Percentiles rank a stretch among this genome's conserved stretches.
Conservation (phyloP, 345 rosid species). For the Eucalyptus tenuipes region DNA sequence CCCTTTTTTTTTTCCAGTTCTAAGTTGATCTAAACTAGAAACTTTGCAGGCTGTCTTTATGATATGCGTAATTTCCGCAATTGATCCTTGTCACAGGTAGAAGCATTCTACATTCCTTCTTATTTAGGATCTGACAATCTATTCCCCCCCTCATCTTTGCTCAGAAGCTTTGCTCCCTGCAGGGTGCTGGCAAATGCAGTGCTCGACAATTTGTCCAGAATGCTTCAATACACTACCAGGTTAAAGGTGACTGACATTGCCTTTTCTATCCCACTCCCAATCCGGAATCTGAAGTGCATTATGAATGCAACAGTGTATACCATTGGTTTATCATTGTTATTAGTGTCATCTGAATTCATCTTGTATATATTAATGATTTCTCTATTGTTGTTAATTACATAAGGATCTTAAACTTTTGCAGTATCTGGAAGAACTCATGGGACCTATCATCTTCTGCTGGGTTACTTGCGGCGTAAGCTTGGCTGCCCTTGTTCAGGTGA, state of each 20-base stretch:
- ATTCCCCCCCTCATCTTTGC: neutral
- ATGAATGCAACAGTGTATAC: neutral
- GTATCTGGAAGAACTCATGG: slow-evolving; percentile 86
- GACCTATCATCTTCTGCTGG: slow-evolving; percentile 80
- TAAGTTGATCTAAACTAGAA: neutral
- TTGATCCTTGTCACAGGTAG: slow-evolving; percentile 78
- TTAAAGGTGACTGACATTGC: slow-evolving; percentile 42
- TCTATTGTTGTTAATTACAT: neutral
- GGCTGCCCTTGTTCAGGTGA: slow-evolving; percentile 85
- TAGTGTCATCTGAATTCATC: neutral
- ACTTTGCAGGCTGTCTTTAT: slow-evolving; percentile 77
- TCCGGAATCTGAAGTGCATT: neutral
- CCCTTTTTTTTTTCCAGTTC: neutral
- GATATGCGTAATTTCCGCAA: slow-evolving; percentile 71
- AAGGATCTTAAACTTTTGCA: slow-evolving; percentile 9
- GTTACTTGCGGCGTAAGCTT: slow-evolving; percentile 79
- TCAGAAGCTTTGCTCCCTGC: slow-evolving; percentile 6
- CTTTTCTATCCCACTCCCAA: neutral
- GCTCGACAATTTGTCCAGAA: slow-evolving; percentile 61
- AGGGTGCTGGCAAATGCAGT: slow-evolving; percentile 66
- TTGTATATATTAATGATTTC: neutral
- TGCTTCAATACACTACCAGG: slow-evolving; percentile 61
- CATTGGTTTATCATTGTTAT: neutral
- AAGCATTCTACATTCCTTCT: neutral
- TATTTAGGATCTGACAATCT: neutral